phyloP scores from a whole-genome alignment of 768 basidiomycete species.

The Mycena albidolilacea region DNA sequence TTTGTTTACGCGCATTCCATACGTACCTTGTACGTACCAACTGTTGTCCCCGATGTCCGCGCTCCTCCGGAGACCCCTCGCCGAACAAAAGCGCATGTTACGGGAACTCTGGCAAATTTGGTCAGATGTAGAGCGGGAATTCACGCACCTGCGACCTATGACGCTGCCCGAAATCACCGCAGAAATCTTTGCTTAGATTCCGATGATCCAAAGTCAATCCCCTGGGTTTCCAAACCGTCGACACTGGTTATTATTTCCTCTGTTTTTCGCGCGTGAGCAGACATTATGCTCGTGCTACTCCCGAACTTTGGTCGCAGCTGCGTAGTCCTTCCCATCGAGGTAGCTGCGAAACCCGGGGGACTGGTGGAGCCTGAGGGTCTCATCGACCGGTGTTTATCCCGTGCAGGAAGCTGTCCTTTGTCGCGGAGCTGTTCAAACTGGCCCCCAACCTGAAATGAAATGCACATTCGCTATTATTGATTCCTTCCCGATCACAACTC shows the following conservation, averaged over 20 bases:
- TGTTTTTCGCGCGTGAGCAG: not conserved
- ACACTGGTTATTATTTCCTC: no score
- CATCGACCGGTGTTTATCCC: not conserved
- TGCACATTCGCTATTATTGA: not conserved
- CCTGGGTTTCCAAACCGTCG: no score
- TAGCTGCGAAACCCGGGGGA: not conserved
- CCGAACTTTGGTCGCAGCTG: not conserved
- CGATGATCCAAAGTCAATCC: not conserved
- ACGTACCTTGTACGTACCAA: no score
- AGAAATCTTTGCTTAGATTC: conserved; percentile 1
- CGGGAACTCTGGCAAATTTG: not conserved
- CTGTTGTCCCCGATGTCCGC: not conserved
- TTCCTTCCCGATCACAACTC: not conserved
- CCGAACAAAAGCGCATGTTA: not conserved
- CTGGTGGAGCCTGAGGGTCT: not conserved
- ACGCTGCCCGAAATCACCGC: not conserved
- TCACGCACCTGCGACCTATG: not conserved
- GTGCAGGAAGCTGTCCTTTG: not conserved
- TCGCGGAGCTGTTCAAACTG: not conserved
- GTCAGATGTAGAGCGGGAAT: not conserved
- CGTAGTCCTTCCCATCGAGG: not conserved
- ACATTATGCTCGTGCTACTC: not conserved
- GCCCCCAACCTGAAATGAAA: not conserved
- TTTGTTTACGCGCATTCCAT: no score
- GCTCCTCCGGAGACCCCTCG: not conserved